Evolutionary conservation across 108 stramenopile species (phyloP).

Genomic region (Nitzschia palea): DNA sequence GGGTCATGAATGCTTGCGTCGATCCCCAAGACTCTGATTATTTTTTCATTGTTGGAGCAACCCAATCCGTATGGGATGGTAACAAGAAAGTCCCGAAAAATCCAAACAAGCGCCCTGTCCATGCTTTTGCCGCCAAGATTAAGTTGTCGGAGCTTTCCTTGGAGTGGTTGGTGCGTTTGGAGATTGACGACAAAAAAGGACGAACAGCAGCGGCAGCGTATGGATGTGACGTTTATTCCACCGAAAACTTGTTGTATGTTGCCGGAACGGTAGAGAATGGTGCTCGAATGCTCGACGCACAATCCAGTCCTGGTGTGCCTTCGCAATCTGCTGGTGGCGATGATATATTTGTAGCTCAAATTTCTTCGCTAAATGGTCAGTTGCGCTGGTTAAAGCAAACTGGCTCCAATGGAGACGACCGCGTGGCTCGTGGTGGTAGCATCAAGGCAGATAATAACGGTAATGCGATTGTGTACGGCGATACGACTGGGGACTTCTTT

Average conservation of each 20-base stretch:
- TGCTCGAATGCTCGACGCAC: constrained; percentile 10
- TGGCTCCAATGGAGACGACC: constrained; percentile 41
- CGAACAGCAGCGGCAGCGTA: constrained; percentile 4
- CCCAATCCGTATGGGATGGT: constrained; percentile 9
- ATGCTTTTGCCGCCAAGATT: constrained; percentile 26
- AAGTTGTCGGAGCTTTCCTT: neutral
- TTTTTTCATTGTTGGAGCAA: constrained; percentile 30
- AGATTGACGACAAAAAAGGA: neutral
- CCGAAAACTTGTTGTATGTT: constrained; percentile 22
- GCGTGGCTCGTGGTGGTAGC: constrained; percentile 37
- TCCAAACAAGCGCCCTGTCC: neutral
- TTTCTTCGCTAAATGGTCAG: constrained; percentile 22
- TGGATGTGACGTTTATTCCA: constrained; percentile 15
- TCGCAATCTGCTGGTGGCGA: constrained; percentile 10
- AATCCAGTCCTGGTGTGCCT: neutral
- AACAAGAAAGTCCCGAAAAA: neutral
- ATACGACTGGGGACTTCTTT: constrained; percentile 39
- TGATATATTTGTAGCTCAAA: constrained; percentile 26
- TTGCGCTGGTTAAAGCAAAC: constrained; percentile 36
- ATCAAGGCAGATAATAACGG: constrained; percentile 20
- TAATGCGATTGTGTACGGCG: constrained; percentile 45
- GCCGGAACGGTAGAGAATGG: constrained; percentile 27
- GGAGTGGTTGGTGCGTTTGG: constrained; percentile 23
- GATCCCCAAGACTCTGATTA: constrained; percentile 16
- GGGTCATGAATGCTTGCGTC: constrained; percentile 18